These are phyloP conservation scores for Marsdenia floribunda DNA, from an alignment of 257 asterid species.

Conservation along the genomic window DNA sequence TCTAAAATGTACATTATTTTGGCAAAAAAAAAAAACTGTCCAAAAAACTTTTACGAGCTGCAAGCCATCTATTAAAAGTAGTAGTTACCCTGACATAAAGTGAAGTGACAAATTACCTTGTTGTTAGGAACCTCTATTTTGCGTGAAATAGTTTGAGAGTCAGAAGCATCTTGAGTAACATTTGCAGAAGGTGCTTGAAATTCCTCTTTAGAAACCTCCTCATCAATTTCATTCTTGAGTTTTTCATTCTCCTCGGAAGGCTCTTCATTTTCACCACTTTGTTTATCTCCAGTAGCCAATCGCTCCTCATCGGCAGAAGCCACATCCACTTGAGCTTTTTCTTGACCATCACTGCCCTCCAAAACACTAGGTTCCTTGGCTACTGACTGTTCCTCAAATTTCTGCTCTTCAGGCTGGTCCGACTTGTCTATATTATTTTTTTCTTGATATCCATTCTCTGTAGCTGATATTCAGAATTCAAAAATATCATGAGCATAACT, in stretches of 20 bases:
- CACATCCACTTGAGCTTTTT: constrained; percentile 27
- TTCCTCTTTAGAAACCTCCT: constrained; percentile 32
- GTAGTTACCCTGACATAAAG: neutral
- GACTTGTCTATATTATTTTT: constrained; percentile 17
- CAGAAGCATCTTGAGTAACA: constrained; percentile 41
- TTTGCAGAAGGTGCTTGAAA: constrained; percentile 36
- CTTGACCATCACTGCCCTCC: constrained; percentile 26
- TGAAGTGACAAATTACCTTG: constrained; percentile 41
- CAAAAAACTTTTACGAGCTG: neutral
- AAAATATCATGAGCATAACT: neutral
- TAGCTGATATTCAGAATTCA: constrained; percentile 22
- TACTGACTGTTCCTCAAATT: constrained; percentile 16
- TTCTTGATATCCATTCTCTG: constrained; percentile 31
- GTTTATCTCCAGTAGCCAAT: constrained; percentile 19
- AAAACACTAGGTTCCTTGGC: constrained; percentile 21
- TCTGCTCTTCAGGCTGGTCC: constrained; percentile 25
- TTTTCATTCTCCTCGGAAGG: constrained; percentile 31
- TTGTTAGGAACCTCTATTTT: constrained; percentile 91
- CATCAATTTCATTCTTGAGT: constrained; percentile 23
- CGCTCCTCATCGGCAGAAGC: constrained; percentile 23
- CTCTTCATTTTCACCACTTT: constrained; percentile 18
- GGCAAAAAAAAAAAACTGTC: no score
- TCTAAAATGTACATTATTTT: neutral
- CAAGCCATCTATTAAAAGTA: neutral
- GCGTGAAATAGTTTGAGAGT: constrained; percentile 48